Base-by-base conservation (phyloP, 208 protist genomes). In the Blastocrithidia nonstop region DNA sequence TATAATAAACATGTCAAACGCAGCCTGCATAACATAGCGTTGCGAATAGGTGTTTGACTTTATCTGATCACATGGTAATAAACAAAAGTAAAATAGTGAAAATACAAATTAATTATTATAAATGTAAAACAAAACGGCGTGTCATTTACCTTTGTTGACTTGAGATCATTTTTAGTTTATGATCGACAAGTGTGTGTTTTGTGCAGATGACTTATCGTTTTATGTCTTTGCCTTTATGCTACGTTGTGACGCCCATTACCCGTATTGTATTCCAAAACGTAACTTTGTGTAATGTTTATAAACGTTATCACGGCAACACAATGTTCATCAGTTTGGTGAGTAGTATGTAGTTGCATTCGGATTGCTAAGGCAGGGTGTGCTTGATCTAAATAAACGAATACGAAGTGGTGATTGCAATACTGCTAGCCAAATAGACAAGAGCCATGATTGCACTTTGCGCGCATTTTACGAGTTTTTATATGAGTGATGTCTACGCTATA, bases 401-500 rank as follows among this genome's bases (percentile, higher is more conserved):
- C n/a, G n/a, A n/a, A n/a, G n/a, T n/a, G n/a, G n/a, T n/a, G n/a
- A n/a, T n/a, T n/a, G n/a, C n/a, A n/a, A n/a, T n/a, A n/a, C n/a
- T n/a, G n/a, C n/a, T n/a, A n/a, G n/a, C n/a, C n/a, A n/a, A n/a
- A n/a, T n/a, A 11, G 26, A 50, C 3, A 38, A 45, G 0, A 49
- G 58, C 13, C 64, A 72, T 44, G 33, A 46, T 3, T 29, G 19
- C 0, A 62, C 74, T 20, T 52, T 47, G 33, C 36, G 1, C 17
- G 45, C 40, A 27, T 82, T 82, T 41, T 77, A 82, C 43, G 35
- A 58, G 25, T 82, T 82, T 33, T 40, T 82, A 16, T 82, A 75
- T 51, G 50, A 61, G 24, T 82, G 67, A 63, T 66, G 52, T 19
- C 15, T 70, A 15, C 53, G 59, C 19, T 31, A 45, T 27, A 64